These are phyloP conservation scores for Pochonia chlamydosporia DNA, from an alignment of 2,329 filamentous ascomycete species.

Conservation along the genomic window DNA sequence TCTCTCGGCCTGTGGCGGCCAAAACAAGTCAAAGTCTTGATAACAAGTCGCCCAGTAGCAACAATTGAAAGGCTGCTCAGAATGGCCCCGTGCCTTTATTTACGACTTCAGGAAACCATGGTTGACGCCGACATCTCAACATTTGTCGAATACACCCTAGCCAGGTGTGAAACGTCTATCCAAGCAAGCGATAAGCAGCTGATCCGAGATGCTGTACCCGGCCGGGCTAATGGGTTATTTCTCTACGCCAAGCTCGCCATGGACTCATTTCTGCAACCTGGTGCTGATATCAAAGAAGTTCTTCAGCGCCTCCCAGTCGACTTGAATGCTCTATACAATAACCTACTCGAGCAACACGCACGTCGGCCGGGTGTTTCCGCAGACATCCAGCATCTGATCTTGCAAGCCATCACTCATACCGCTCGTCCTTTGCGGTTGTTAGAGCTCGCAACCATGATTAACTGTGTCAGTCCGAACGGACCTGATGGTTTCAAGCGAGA, in stretches of 20 bases:
- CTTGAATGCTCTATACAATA: slow-evolving; percentile 34
- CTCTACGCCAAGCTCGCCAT: slow-evolving; percentile 38
- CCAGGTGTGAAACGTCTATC: slow-evolving; percentile 7
- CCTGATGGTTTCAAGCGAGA: slow-evolving; percentile 4
- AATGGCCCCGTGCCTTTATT: not conserved
- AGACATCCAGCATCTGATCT: slow-evolving; percentile 29
- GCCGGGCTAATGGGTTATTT: slow-evolving; percentile 35
- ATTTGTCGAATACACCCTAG: not conserved
- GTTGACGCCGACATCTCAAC: not conserved
- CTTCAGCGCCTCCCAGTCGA: slow-evolving; percentile 27
- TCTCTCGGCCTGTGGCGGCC: slow-evolving; percentile 24
- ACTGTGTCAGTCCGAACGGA: slow-evolving; percentile 6
- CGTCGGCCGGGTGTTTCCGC: slow-evolving; percentile 22
- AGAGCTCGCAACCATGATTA: slow-evolving; percentile 31
- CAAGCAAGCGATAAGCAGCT: slow-evolving; percentile 9
- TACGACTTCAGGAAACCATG: not conserved
- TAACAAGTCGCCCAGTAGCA: slow-evolving; percentile 35
- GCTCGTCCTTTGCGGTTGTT: slow-evolving; percentile 33
- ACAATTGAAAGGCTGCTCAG: slow-evolving; percentile 24
- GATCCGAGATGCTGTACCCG: slow-evolving; percentile 23
- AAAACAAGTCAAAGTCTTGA: slow-evolving; percentile 30
- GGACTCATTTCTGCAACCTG: slow-evolving; percentile 27
- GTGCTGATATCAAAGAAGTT: slow-evolving; percentile 18
- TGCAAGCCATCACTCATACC: slow-evolving; percentile 36
- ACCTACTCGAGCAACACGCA: slow-evolving; percentile 31